Conservation (phyloP, 106 monocot species). For the Posidonia australis region DNA sequence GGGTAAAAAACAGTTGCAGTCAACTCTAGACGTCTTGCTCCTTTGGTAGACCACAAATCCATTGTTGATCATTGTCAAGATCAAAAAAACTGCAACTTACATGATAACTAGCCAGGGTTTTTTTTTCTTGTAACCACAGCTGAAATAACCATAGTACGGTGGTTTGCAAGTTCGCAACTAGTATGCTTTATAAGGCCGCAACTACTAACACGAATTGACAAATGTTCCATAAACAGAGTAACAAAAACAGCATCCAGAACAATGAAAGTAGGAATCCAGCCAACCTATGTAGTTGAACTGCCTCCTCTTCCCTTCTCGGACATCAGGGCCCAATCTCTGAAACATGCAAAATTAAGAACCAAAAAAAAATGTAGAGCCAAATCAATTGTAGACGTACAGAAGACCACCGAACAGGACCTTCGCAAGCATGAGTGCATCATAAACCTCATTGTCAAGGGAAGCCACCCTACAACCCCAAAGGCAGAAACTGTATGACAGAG, state of each 20-base stretch:
- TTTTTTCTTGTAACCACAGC: no score
- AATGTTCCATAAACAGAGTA: no score
- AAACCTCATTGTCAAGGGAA: conserved; percentile 65
- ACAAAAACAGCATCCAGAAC: neutral
- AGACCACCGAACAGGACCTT: conserved; percentile 32
- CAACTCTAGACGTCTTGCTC: no score
- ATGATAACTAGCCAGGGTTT: no score
- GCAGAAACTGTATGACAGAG: neutral
- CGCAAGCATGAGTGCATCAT: conserved; percentile 72
- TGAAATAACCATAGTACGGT: no score
- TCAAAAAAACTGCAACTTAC: no score
- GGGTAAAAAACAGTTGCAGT: no score
- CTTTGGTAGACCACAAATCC: no score
- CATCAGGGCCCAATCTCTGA: conserved; percentile 89
- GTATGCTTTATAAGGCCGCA: no score
- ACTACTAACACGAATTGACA: no score
- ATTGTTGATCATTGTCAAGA: no score
- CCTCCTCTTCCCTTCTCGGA: conserved; percentile 86
- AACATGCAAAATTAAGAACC: conserved; percentile 2
- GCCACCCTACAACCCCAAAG: conserved; percentile 35
- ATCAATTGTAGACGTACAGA: neutral
- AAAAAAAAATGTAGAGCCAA: neutral
- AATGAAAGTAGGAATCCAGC: neutral
- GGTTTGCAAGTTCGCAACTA: no score
- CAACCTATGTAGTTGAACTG: conserved; percentile 89